Evolutionary conservation across 495 filamentous ascomycete genomes (phyloP).

Genomic region (Hypoxylon intermedium): DNA sequence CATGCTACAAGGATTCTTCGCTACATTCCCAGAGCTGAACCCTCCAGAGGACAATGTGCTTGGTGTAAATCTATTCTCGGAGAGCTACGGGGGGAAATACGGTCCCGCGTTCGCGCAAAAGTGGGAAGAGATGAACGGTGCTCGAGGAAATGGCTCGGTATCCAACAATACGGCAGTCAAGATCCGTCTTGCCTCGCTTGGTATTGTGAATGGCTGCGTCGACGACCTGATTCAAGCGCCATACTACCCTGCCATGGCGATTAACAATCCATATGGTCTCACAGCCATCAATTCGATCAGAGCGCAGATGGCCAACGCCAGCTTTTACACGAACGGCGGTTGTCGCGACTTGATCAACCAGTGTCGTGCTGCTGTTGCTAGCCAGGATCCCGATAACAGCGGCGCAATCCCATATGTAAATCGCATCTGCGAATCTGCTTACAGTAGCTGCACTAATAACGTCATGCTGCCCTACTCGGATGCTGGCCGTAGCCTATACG

Average conservation of each 20-base stretch:
- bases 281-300: constrained; percentile 60
- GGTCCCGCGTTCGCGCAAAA: constrained; percentile 67
- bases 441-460: constrained; percentile 50
- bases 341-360: constrained; percentile 60
- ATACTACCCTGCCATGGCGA: constrained; percentile 70
- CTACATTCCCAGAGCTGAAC: constrained; percentile 73
- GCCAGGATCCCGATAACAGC: constrained; percentile 53
- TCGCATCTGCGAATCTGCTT: constrained; percentile 52
- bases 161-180: constrained; percentile 55
- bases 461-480: constrained; percentile 56
- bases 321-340: constrained; percentile 56
- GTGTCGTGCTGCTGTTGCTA: constrained; percentile 54
- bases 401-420: constrained; percentile 57
- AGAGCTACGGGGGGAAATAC: constrained; percentile 70
- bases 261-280: constrained; percentile 79
- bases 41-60: constrained; percentile 47
- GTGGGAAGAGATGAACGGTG: constrained; percentile 68
- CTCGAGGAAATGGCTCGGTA: constrained; percentile 55
- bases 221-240: constrained; percentile 73
- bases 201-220: constrained; percentile 77
- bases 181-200: constrained; percentile 63
- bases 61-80: constrained; percentile 69
- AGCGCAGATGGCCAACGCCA: constrained; percentile 48
- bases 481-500: constrained; percentile 65
- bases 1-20: constrained; percentile 71